Conservation (phyloP, 345 rosid genomes). For the Linum trigynum region DNA sequence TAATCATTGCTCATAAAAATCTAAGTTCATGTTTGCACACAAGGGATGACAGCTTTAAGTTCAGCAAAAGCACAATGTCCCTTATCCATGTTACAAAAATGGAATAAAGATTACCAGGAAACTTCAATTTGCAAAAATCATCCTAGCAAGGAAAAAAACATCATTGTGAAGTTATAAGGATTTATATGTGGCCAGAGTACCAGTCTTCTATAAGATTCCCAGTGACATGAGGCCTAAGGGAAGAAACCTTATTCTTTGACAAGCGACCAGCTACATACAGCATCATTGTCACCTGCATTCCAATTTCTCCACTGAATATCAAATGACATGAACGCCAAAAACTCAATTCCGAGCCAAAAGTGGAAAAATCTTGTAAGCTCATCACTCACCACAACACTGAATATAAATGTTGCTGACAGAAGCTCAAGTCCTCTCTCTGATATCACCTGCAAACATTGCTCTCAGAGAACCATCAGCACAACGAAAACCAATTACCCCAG, state of each 20-base stretch:
- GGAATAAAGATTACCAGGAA: no score
- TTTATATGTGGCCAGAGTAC: conserved; percentile 17
- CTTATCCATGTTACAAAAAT: no score
- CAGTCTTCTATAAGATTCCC: conserved; percentile 75
- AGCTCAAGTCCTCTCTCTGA: conserved; percentile 79
- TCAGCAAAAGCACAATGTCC: no score
- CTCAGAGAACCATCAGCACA: background rate
- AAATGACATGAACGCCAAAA: conserved; percentile 7
- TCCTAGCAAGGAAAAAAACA: no score
- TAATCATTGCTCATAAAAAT: no score
- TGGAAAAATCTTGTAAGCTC: background rate
- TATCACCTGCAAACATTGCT: conserved; percentile 42
- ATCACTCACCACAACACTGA: conserved; percentile 64
- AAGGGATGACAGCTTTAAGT: no score
- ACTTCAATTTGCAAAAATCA: no score
- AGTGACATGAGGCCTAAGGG: conserved; percentile 62
- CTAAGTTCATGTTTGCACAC: no score
- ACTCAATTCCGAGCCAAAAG: conserved; percentile 1
- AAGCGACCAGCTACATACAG: conserved; percentile 59
- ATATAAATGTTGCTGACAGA: conserved; percentile 59
- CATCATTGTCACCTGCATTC: conserved; percentile 43
- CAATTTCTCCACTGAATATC: background rate
- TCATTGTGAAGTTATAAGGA: background rate
- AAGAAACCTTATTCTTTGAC: conserved; percentile 47
- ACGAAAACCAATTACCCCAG: no score